Base-by-base conservation (phyloP, 208 protist genomes). In the Trypanosoma brucei region DNA sequence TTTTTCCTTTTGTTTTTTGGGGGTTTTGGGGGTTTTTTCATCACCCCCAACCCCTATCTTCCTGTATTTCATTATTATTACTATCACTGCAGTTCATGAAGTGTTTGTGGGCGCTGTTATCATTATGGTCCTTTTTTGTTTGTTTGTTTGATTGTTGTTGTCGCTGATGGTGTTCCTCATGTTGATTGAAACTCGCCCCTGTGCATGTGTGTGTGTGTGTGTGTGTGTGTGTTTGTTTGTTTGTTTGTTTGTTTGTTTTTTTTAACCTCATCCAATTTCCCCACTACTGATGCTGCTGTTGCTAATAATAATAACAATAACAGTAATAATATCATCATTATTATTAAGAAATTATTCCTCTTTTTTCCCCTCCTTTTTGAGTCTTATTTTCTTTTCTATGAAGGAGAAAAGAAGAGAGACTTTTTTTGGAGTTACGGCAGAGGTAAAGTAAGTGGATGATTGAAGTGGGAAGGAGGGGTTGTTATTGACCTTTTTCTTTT, bases 101-200 rank as follows among this genome's bases (percentile, higher is more conserved):
- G 22, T 22, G 22, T 22, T 22, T 55, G 44, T 8, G 14, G 44
- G 44, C 14, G 22, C n/a, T 62, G 31, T 64, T 61, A 46, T 0
- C 44, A 57, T 54, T 54, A 34, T 34, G 7, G 31, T 68, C 42
- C 6, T 33, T 58, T 8, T 46, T 37, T 68, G n/a, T 58, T 40
- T 67, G 68, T 48, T n/a, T 70, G 42, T 67, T 13, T 66, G 52
- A 0, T 3, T 70, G 13, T 48, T 69, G 38, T 55, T 52, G 56
- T 50, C 39, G 22, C 22, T 38, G 3, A 36, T 2, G 30, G 2
- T 65, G 36, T 59, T 46, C 8, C 11, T 46, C 11, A 14, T 11
- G 42, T 46, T 14, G 8, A 46, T 14, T 46, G 11, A 46, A 46
- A 46, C 6, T 0, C 22, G 55, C 48, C 7, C 35, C 7, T 44